phyloP scores from a whole-genome alignment of 495 filamentous ascomycete species.

The Penicillium manginii region DNA sequence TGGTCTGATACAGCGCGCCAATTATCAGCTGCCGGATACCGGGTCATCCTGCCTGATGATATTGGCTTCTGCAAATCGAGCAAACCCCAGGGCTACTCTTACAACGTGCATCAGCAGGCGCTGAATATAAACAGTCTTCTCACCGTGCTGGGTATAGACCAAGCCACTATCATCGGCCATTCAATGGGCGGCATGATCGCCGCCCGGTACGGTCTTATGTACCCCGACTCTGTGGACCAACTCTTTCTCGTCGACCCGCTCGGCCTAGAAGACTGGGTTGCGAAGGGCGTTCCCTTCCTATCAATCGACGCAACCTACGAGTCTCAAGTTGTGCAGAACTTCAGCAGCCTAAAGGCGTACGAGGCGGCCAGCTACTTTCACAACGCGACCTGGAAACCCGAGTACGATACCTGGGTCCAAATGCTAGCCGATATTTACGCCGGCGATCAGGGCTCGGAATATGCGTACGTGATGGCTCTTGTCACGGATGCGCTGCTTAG shows the following conservation, averaged over 20 bases:
- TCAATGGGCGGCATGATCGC: slow-evolving; percentile 27
- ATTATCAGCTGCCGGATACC: slow-evolving; percentile 17
- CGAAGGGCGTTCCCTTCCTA: too few species aligned
- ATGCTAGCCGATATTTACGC: slow-evolving; percentile 23
- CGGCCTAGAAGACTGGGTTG: slow-evolving; percentile 20
- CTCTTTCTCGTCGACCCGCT: slow-evolving; percentile 22
- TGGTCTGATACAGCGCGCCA: slow-evolving; percentile 21
- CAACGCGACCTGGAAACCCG: slow-evolving; percentile 17
- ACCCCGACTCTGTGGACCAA: slow-evolving; percentile 14
- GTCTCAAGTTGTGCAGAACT: slow-evolving; percentile 14
- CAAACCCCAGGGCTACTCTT: slow-evolving; percentile 24
- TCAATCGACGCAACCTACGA: too few species aligned
- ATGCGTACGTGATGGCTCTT: slow-evolving; percentile 21
- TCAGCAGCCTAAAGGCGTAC: slow-evolving; percentile 12
- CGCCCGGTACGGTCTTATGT: slow-evolving; percentile 23
- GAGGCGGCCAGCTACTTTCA: slow-evolving; percentile 20
- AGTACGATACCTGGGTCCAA: slow-evolving; percentile 19
- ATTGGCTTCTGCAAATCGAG: slow-evolving; percentile 27
- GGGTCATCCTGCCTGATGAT: slow-evolving; percentile 23
- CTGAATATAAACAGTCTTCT: slow-evolving; percentile 22
- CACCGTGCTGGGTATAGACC: slow-evolving; percentile 14
- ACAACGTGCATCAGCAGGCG: slow-evolving; percentile 21
- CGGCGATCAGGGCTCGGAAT: slow-evolving; percentile 14
- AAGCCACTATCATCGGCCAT: slow-evolving; percentile 20
- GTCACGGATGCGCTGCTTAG: slow-evolving; percentile 9